Evolutionary conservation across 1,284 basidiomycete genomes (phyloP).

Genomic region (Trametes polyzona): DNA sequence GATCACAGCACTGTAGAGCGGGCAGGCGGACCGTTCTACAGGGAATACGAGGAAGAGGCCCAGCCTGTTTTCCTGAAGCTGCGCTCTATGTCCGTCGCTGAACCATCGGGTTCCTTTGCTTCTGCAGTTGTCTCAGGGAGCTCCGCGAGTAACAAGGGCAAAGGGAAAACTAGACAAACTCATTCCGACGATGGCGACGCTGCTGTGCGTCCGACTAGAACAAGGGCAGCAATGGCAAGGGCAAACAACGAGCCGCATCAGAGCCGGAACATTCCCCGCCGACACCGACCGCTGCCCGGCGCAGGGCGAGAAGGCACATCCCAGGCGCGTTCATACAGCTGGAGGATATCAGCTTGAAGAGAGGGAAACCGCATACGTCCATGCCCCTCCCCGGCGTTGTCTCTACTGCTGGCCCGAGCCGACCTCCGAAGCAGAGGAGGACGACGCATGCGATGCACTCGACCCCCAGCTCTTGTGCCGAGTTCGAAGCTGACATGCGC

Average conservation of each 20-base stretch:
- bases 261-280: no score
- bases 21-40: neutral
- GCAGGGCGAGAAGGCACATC: no score
- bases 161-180: neutral
- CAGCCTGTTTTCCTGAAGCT: neutral
- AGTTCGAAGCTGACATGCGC: neutral
- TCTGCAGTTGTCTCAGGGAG: neutral
- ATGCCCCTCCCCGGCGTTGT: no score
- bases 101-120: neutral
- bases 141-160: neutral
- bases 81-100: neutral
- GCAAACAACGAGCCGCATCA: neutral
- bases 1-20: slow-evolving; percentile 8
- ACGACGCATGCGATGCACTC: neutral
- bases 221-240: no score
- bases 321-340: no score
- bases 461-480: neutral
- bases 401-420: no score
- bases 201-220: no score
- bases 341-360: no score
- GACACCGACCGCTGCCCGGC: no score
- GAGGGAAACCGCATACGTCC: no score
- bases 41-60: neutral
- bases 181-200: neutral
- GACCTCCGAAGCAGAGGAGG: slow-evolving; percentile 15